These are phyloP conservation scores for Cornus florida DNA, from an alignment of 148 eudicot species.

Conservation along the genomic window DNA sequence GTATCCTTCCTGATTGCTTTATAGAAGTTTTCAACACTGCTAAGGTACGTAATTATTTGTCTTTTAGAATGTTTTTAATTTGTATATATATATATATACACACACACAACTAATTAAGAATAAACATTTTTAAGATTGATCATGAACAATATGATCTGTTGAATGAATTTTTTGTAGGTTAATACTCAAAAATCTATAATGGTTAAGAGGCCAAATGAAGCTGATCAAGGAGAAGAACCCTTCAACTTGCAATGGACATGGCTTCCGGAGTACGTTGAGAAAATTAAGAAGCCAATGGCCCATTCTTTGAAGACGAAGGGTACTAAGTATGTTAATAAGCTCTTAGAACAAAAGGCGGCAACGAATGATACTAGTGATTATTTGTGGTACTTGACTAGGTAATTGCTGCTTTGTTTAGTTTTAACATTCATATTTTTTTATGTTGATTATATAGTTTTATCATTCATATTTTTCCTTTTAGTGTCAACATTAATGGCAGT, in stretches of 20 bases:
- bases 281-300: neutral
- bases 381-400: conserved; percentile 45
- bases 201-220: conserved; percentile 17
- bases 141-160: too few species aligned
- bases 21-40: conserved; percentile 48
- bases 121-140: too few species aligned
- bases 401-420: neutral
- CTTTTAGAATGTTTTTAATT: neutral
- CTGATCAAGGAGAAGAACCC: neutral
- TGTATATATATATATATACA: too few species aligned
- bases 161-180: conserved; percentile 10
- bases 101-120: too few species aligned
- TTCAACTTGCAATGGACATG: conserved; percentile 27
- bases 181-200: conserved; percentile 23
- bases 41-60: conserved; percentile 5
- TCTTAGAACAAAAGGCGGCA: conserved; percentile 17
- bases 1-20: conserved; percentile 46
- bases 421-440: neutral
- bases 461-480: neutral
- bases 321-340: conserved; percentile 7
- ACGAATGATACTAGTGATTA: conserved; percentile 37
- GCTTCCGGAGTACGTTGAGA: conserved; percentile 19
- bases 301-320: neutral
- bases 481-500: conserved; percentile 17
- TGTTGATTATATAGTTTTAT: too few species aligned